Conservation (phyloP, 495 filamentous ascomycete genomes). For the Lasiosphaeria miniovina region DNA sequence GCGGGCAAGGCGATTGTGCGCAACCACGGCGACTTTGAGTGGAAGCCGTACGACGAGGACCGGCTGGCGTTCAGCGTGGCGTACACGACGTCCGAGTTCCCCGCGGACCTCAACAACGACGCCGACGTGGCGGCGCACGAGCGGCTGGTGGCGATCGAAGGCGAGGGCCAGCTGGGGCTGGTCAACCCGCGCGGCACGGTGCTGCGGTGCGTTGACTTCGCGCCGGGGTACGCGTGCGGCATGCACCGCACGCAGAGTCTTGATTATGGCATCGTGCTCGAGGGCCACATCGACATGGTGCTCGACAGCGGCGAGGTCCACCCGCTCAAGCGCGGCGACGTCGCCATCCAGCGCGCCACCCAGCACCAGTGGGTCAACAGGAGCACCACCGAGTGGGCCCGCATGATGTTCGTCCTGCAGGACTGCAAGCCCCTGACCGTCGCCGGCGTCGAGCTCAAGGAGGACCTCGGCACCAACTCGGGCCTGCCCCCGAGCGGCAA, state of each 20-base stretch:
- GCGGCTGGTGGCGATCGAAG: constrained; percentile 14
- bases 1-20: constrained; percentile 39
- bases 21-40: constrained; percentile 28
- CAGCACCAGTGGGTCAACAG: constrained; percentile 67
- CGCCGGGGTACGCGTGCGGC: constrained; percentile 49
- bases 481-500: constrained; percentile 41
- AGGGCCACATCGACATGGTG: constrained; percentile 63
- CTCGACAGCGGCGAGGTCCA: constrained; percentile 59
- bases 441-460: constrained; percentile 40
- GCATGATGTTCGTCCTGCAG: constrained; percentile 60
- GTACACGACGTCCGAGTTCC: constrained; percentile 56
- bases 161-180: constrained; percentile 41
- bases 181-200: constrained; percentile 53
- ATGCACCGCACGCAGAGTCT: constrained; percentile 73
- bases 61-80: constrained; percentile 34
- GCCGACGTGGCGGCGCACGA: constrained; percentile 48
- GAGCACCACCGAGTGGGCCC: constrained; percentile 50
- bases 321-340: constrained; percentile 58
- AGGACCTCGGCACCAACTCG: constrained; percentile 40
- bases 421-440: constrained; percentile 44
- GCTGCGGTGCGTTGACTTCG: constrained; percentile 59
- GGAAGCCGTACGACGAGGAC: constrained; percentile 28
- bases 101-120: constrained; percentile 48
- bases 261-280: constrained; percentile 76
- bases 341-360: constrained; percentile 62